Base-by-base conservation (phyloP, 176 grass and related monocot species). In the Cocos nucifera region DNA sequence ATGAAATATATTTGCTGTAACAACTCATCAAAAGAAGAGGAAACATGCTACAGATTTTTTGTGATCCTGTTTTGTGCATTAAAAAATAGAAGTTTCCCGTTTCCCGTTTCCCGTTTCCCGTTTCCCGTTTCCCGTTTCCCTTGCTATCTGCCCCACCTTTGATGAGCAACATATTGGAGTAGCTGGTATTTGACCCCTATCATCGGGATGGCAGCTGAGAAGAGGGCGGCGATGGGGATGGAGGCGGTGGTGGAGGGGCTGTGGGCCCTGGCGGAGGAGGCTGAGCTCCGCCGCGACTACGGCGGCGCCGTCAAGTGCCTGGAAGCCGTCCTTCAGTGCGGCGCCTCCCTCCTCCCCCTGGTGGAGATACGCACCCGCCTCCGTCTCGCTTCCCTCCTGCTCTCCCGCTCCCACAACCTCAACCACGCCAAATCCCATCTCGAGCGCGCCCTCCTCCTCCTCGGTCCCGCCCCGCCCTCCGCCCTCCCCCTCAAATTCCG, bases 191-290 rank as follows among this genome's bases (percentile, higher is more conserved):
- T 44, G 35, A 44, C 10, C 10, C 32, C 35, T 10, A 44, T 44
- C 35, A 39, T 6, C 9, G 3, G 9, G 2, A 12, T 10, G 3
- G 35, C 8, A 44, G 35, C 35, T 2, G 35, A 44, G 35, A 44
- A 9, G 35, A 44, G 2, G 14, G 10, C 35, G 15, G 5, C 64
- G 25, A 50, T 28, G 65, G 27, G 14, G 7, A 56, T 68, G 57
- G 69, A 68, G 54, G 67, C 71, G 30, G 54, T 54, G 26, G 87
- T 75, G 23, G 91, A 90, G 49, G 91, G 83, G 21, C 91, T 96
- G 61, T 85, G 89, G 63, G 87, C 86, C 1, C 66, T 90, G 10
- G 91, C 91, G 15, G 91, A 90, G 53, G 91, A 90, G 79, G 79
- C 87, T 2, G 78, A 83, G 65, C 91, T 80, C 59, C 80, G 75